Conservation (phyloP, 2,329 filamentous ascomycete genomes). For the Fusarium begoniae region DNA sequence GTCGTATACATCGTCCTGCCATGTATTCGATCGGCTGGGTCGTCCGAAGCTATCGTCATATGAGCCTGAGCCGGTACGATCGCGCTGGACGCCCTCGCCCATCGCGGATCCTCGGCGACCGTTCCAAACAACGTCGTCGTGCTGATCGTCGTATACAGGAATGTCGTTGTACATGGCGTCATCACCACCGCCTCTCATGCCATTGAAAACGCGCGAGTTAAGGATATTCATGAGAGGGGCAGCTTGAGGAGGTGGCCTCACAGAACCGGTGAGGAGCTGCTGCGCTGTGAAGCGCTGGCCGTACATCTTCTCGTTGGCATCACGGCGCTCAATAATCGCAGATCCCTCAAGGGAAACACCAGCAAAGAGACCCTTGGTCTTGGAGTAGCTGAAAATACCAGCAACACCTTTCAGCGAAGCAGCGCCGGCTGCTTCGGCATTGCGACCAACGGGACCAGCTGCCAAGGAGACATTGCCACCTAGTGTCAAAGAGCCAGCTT, state of each 20-base stretch:
- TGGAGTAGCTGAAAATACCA: constrained; percentile 95
- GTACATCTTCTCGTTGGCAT: constrained; percentile 97
- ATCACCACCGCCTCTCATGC: constrained; percentile 61
- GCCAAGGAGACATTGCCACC: constrained; percentile 97
- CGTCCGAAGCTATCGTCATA: constrained; percentile 62
- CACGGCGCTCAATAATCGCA: constrained; percentile 90
- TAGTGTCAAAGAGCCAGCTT: constrained; percentile 88
- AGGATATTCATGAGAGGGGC: constrained; percentile 86
- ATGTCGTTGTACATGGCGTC: constrained; percentile 92
- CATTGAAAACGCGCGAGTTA: constrained; percentile 85
- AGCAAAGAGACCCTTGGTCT: constrained; percentile 96
- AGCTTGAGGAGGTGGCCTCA: constrained; percentile 82
- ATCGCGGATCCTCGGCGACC: constrained; percentile 75
- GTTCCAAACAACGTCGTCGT: constrained; percentile 87
- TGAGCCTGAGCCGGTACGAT: constrained; percentile 47
- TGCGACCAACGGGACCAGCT: constrained; percentile 90
- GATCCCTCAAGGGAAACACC: constrained; percentile 95
- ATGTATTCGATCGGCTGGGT: constrained; percentile 72
- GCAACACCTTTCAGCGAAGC: constrained; percentile 90
- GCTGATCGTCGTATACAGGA: constrained; percentile 84
- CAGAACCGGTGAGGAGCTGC: constrained; percentile 81
- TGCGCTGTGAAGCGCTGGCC: constrained; percentile 81
- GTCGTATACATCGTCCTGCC: constrained; percentile 81
- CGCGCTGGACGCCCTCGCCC: constrained; percentile 67
- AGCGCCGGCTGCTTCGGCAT: constrained; percentile 94